Evolutionary conservation across 371 early-diverging fungal genomes (phyloP).

Genomic region (Dipsacomyces acuminosporus): DNA sequence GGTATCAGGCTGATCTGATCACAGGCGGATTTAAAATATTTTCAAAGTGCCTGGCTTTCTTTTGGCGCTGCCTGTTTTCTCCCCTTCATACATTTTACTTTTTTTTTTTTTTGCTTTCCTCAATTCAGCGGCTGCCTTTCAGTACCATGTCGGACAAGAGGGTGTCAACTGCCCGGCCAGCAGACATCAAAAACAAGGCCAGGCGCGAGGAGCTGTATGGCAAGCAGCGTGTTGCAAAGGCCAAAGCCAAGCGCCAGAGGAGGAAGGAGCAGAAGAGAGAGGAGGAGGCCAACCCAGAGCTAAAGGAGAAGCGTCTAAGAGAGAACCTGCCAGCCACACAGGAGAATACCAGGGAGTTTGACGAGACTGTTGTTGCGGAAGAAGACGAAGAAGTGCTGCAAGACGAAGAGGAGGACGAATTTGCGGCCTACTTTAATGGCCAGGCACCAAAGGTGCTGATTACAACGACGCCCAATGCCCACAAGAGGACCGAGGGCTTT

Average conservation of each 20-base stretch:
- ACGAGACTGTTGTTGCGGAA: conserved; percentile 85
- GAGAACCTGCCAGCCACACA: conserved; percentile 90
- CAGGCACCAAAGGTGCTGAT: conserved; percentile 88
- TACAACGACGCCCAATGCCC: conserved; percentile 77
- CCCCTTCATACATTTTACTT: too few relatives aligned
- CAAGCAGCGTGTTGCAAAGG: conserved; percentile 67
- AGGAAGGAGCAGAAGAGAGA: conserved; percentile 67
- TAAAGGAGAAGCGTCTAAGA: conserved; percentile 82
- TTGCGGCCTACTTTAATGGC: conserved; percentile 84
- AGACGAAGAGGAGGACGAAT: conserved; percentile 91
- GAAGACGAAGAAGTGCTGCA: conserved; percentile 70
- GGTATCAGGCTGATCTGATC: too few relatives aligned
- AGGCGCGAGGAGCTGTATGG: conserved; percentile 73
- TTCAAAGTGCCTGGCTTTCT: too few relatives aligned
- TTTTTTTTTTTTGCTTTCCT: too few relatives aligned
- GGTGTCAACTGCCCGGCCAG: neutral
- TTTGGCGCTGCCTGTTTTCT: too few relatives aligned
- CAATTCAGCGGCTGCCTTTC: too few relatives aligned
- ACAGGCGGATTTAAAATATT: too few relatives aligned
- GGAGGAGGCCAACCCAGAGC: conserved; percentile 81
- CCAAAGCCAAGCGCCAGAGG: conserved; percentile 66
- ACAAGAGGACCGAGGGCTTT: conserved; percentile 68
- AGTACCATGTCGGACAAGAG: neutral
- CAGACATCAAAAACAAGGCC: conserved; percentile 62
- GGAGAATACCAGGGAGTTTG: conserved; percentile 87